Evolutionary conservation across 1,284 basidiomycete genomes (phyloP).

Genomic region (Cystobasidium sp.): DNA sequence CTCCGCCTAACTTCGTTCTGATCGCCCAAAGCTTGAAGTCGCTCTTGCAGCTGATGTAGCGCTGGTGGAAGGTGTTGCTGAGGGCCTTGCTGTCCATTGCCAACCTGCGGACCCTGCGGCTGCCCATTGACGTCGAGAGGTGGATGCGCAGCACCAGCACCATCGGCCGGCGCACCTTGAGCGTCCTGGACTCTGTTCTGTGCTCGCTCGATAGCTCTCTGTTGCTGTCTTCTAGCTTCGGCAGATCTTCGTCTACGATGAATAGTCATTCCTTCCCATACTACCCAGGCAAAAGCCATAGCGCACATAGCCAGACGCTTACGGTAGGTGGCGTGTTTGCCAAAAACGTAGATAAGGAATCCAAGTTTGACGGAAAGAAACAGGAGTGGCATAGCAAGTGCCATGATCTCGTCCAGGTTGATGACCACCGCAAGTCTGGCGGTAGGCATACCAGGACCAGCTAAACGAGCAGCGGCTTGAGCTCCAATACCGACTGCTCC

Average conservation of each 20-base stretch:
- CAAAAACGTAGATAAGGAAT: constrained; percentile 54
- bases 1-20: background rate
- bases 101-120: background rate
- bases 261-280: constrained; percentile 51
- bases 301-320: constrained; percentile 50
- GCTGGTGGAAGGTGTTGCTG: constrained; percentile 28
- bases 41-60: constrained; percentile 3
- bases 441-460: constrained; percentile 25
- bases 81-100: too few species aligned
- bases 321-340: constrained; percentile 49
- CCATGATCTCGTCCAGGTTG: constrained; percentile 53
- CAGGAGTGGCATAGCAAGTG: constrained; percentile 51
- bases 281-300: constrained; percentile 51
- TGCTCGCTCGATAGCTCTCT: constrained; percentile 17
- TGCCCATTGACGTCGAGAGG: background rate
- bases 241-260: constrained; percentile 41
- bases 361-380: constrained; percentile 52
- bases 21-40: background rate
- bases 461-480: constrained; percentile 30
- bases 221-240: constrained; percentile 43
- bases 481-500: constrained; percentile 33
- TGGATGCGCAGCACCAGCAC: background rate
- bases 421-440: constrained; percentile 49
- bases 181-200: background rate
- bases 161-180: background rate